Conservation (phyloP, 257 asterid genomes). For the Marsdenia floribunda region DNA sequence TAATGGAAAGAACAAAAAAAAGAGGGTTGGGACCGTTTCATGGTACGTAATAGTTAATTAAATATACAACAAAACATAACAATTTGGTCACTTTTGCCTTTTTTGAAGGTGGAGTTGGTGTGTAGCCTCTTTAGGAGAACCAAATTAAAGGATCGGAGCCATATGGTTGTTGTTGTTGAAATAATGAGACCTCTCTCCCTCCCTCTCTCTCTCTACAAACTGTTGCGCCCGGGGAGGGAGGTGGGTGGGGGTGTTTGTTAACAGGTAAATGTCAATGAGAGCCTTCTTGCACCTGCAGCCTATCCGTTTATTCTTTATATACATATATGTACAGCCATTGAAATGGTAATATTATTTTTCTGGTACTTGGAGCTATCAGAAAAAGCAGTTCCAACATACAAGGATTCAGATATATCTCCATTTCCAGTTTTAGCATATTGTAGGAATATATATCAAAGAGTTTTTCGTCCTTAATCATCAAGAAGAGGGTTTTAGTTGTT, state of each 20-base stretch:
- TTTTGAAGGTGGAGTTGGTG: constrained; percentile 35
- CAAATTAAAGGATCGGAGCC: constrained; percentile 6
- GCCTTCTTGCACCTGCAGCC: neutral
- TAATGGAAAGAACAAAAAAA: too few relatives aligned
- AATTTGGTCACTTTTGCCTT: constrained; percentile 11
- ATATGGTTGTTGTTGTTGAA: constrained; percentile 19
- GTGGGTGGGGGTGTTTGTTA: constrained; percentile 13
- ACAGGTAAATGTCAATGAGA: constrained; percentile 19
- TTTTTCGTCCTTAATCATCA: neutral
- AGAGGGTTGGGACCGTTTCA: constrained; percentile 9
- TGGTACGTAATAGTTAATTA: neutral
- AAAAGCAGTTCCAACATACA: neutral
- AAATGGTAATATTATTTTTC: neutral
- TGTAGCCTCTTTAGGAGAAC: constrained; percentile 23
- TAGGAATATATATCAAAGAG: neutral
- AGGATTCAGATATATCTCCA: neutral
- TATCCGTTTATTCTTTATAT: neutral
- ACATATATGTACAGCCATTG: too few relatives aligned
- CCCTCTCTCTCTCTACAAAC: neutral
- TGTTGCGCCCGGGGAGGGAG: neutral
- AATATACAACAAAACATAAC: neutral
- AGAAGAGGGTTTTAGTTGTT: neutral
- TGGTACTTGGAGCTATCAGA: neutral
- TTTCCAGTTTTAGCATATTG: neutral
- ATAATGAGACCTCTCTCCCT: constrained; percentile 9